Evolutionary conservation across 345 rosid species (phyloP).

Genomic region (Pelargonium nanum): DNA sequence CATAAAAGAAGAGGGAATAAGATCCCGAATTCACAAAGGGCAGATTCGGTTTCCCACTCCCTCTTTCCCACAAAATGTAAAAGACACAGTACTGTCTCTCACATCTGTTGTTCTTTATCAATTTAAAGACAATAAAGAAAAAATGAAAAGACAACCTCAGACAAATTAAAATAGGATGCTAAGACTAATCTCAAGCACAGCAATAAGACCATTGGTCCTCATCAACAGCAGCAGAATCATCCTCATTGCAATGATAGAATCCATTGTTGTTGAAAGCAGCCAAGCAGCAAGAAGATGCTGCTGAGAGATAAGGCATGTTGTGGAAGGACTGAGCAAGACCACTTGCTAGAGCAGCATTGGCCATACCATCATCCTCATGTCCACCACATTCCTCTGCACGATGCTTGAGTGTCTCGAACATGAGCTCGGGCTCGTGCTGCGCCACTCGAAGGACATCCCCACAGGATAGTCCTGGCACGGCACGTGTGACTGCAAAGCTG

Average conservation of each 20-base stretch:
- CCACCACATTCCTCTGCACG: slow-evolving; percentile 55
- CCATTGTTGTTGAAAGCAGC: slow-evolving; percentile 49
- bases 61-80: slow-evolving; percentile 19
- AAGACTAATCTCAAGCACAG: slow-evolving; percentile 35
- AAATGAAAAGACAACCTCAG: slow-evolving; percentile 16
- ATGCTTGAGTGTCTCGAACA: slow-evolving; percentile 88
- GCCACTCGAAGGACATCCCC: slow-evolving; percentile 82
- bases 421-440: slow-evolving; percentile 97
- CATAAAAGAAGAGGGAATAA: slow-evolving; percentile 3
- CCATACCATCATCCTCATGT: slow-evolving; percentile 21
- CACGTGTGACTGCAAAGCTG: slow-evolving; percentile 82
- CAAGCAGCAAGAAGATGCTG: slow-evolving; percentile 48
- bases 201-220: slow-evolving; percentile 69
- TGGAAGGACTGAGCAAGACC: slow-evolving; percentile 60
- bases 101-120: slow-evolving; percentile 8
- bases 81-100: slow-evolving; percentile 14
- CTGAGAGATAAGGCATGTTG: slow-evolving; percentile 78
- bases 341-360: slow-evolving; percentile 31
- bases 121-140: neutral
- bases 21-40: slow-evolving; percentile 31
- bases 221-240: slow-evolving; percentile 18
- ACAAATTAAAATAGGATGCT: slow-evolving; percentile 10
- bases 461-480: slow-evolving; percentile 70
- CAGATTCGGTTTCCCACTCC: slow-evolving; percentile 24
- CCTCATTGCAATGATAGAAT: slow-evolving; percentile 47